Evolutionary conservation across 441 rosid genomes (phyloP), one percentile per base, ranked within the genome.

Genomic region (Gossypium lobatum): DNA sequence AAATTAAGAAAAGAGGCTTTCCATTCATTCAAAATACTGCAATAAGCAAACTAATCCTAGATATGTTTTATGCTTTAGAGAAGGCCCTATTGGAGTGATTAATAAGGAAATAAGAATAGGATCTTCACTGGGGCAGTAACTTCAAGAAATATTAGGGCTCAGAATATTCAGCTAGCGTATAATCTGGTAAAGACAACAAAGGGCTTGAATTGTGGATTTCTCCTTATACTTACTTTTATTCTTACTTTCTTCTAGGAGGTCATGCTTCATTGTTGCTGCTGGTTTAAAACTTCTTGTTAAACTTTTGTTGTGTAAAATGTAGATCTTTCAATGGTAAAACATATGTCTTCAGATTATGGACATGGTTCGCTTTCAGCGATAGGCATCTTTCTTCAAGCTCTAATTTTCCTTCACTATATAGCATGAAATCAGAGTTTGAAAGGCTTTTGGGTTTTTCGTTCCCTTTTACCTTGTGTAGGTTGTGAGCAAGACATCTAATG

Each of bases 401-500:
- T 28, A 68, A 68, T 52, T 52, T 59, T 59, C 64, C 37, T 59
- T 59, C 37, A 59, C 64, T 26, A 16, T 59, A 59, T 59, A 57
- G 28, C 39, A 11, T 57, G 61, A 57, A 10, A 57, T 57, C 14
- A 57, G 61, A 57, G 28, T 57, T 21, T 57, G 61, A 57, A 21
- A 57, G 61, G 61, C 26, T 57, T 2, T 10, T 59, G 64, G 64
- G 39, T 25, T 59, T 25, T 59, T 59, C 13, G 6, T 52, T 52
- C 68, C 10, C 10, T 74, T 65, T 63, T 67, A 3, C 66, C 26
- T 53, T 52, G 28, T 75, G 17, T 73, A 95, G 99, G 91, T 95
- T 76, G 84, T 81, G 72, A 87, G 80, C 59, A 89, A 91, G 75
- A 82, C 78, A n/a, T 82, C 89, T 61, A 77, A 79, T 76, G 83